Conservation (phyloP, 768 basidiomycete species). For the Mrakia frigida region DNA sequence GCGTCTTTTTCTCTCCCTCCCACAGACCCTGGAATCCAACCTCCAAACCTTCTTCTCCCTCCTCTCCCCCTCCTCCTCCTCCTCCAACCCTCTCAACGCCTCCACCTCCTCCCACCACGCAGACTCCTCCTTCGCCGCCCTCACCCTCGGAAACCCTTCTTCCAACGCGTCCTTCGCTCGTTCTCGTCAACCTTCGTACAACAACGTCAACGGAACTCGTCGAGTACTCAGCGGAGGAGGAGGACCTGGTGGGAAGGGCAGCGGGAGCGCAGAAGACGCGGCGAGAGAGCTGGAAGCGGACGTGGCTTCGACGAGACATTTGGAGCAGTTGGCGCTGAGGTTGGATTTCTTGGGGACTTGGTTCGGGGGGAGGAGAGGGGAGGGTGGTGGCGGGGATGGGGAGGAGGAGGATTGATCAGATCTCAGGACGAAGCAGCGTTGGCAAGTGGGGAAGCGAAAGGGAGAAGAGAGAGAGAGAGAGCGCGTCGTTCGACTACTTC, state of each 20-base stretch:
- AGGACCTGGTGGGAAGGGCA: background rate
- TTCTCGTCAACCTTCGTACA: background rate
- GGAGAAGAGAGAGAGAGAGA: no score
- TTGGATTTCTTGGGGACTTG: slow-evolving; percentile 19
- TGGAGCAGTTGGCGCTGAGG: slow-evolving; percentile 17
- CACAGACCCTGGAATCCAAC: background rate
- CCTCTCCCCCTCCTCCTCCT: background rate
- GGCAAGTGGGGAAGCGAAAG: no score
- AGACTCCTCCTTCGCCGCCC: slow-evolving; percentile 1
- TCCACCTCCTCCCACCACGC: background rate
- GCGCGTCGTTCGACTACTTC: no score
- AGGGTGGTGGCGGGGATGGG: background rate
- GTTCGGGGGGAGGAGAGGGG: background rate
- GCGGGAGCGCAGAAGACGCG: background rate
- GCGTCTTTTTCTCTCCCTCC: background rate
- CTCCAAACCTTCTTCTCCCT: slow-evolving; percentile 8
- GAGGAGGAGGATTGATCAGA: background rate
- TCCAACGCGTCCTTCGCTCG: background rate
- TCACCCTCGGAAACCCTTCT: slow-evolving; percentile 6
- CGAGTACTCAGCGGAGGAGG: background rate
- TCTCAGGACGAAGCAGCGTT: no score
- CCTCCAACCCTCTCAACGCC: background rate
- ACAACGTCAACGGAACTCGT: no score
- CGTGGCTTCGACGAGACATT: slow-evolving; percentile 11
- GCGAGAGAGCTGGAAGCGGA: slow-evolving; percentile 22